Evolutionary conservation across 805 yeast species (phyloP).

Genomic region (Myxozyma kluyveri): DNA sequence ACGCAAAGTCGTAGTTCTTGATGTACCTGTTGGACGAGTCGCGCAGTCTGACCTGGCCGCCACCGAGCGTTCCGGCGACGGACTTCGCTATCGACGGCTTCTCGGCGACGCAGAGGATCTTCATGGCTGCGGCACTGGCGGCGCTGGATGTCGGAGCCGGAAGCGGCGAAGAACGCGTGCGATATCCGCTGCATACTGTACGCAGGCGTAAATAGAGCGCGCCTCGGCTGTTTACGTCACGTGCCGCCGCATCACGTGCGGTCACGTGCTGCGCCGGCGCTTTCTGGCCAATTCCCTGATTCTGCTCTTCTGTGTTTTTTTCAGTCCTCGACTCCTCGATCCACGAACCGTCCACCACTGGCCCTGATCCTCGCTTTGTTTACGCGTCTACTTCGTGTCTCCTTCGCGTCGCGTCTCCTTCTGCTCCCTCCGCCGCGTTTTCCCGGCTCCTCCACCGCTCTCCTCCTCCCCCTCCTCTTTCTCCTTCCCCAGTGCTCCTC

Average conservation of each 20-base stretch:
- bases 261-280: no score
- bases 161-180: not conserved
- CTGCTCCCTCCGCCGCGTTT: constrained; percentile 1
- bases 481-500: not conserved
- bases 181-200: not conserved
- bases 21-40: constrained; percentile 58
- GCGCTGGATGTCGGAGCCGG: not conserved
- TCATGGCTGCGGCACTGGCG: no score
- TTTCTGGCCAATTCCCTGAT: not conserved
- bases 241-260: no score
- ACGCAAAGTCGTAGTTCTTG: constrained; percentile 75
- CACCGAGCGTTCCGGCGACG: constrained; percentile 71
- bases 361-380: not conserved
- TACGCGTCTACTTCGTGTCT: constrained; percentile 1
- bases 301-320: not conserved
- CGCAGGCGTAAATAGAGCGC: not conserved
- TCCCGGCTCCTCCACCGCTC: not conserved
- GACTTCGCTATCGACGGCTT: constrained; percentile 92
- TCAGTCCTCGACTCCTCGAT: no score
- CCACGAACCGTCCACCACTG: no score
- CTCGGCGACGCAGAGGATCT: constrained; percentile 91
- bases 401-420: not conserved
- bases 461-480: constrained; percentile 1
- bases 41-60: constrained; percentile 52
- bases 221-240: not conserved